Conservation (phyloP, 192 early-diverging fungal species). For the Lobosporangium transversale region DNA sequence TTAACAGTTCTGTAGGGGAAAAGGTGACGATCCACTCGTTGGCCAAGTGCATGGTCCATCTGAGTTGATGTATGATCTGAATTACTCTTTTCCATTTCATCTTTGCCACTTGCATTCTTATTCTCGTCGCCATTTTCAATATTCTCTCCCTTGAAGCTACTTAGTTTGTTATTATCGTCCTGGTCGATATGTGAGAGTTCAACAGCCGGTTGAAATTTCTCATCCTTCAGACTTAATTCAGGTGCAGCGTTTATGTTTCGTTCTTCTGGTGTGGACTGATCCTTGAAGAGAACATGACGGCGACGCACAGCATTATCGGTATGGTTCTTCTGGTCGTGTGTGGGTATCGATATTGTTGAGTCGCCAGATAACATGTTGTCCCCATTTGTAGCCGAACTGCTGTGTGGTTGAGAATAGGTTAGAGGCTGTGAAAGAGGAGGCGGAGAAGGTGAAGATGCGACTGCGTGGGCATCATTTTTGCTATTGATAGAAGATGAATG, state of each 20-base stretch:
- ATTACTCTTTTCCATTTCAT: not conserved
- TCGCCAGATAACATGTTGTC: not conserved
- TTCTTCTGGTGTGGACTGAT: not conserved
- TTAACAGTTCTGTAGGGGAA: conserved; percentile 32
- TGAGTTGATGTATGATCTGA: not conserved
- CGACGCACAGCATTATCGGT: conserved; percentile 6
- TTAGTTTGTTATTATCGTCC: not conserved
- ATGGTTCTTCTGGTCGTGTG: not conserved
- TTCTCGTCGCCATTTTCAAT: not conserved
- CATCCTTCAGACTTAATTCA: not conserved
- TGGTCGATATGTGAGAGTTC: conserved; percentile 16
- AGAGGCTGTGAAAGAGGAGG: too few species aligned
- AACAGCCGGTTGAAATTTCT: conserved; percentile 6
- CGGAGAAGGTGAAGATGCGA: too few species aligned
- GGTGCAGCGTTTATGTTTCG: not conserved
- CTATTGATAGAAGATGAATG: too few species aligned
- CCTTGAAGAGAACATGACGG: not conserved
- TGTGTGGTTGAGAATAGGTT: too few species aligned
- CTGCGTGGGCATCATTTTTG: too few species aligned
- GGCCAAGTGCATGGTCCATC: conserved; percentile 22
- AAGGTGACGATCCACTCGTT: conserved; percentile 35
- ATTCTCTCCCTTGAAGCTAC: not conserved
- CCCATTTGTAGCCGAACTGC: too few species aligned
- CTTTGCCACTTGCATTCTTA: not conserved
- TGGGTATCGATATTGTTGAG: not conserved